These are phyloP conservation scores for Zarea fungicola DNA, from an alignment of 2,329 filamentous ascomycete species.

Conservation along the genomic window DNA sequence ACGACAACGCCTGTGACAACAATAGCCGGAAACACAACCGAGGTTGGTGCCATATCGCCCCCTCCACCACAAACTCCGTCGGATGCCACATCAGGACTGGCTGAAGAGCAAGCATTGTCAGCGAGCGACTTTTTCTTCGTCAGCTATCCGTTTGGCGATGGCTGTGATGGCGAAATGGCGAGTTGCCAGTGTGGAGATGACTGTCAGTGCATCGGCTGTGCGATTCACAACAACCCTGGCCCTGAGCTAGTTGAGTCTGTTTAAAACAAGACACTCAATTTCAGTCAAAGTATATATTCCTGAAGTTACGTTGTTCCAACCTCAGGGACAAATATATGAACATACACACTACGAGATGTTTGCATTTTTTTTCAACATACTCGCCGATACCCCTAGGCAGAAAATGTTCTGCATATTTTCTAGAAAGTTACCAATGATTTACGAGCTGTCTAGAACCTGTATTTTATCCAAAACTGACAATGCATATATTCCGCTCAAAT, in stretches of 20 bases:
- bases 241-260: slow-evolving; percentile 9
- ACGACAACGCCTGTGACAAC: slow-evolving; percentile 7
- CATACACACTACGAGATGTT: too few relatives aligned
- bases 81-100: slow-evolving; percentile 37
- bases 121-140: slow-evolving; percentile 57
- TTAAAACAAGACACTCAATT: too few relatives aligned
- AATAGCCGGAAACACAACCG: slow-evolving; percentile 17
- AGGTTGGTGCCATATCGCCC: slow-evolving; percentile 33
- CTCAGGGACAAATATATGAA: too few relatives aligned
- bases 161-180: slow-evolving; percentile 43
- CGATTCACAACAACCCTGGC: slow-evolving; percentile 41
- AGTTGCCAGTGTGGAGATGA: slow-evolving; percentile 56
- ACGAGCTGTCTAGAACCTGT: background rate
- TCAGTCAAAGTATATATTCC: too few relatives aligned
- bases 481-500: background rate
- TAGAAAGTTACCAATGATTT: background rate
- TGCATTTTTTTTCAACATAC: background rate
- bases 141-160: slow-evolving; percentile 44
- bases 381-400: slow-evolving; percentile 6
- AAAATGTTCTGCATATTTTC: background rate
- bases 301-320: too few relatives aligned
- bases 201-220: slow-evolving; percentile 53
- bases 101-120: slow-evolving; percentile 47
- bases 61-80: slow-evolving; percentile 41
- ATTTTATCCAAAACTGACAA: background rate